Conservation (phyloP, 768 basidiomycete genomes). For the Boletus edulis region DNA sequence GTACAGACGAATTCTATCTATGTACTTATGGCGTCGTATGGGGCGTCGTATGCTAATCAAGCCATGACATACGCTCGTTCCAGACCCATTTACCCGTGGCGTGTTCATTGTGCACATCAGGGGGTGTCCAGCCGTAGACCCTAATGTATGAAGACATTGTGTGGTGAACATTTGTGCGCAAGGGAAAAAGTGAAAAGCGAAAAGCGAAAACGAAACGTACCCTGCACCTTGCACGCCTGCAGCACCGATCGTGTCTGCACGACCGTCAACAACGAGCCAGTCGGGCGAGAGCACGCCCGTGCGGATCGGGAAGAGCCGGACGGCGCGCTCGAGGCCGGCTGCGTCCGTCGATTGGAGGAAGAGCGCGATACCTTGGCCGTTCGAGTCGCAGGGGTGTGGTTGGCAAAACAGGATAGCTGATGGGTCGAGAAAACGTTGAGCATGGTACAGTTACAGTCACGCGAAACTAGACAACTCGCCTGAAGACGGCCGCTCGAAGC, state of each 20-base stretch:
- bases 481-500: slow-evolving; percentile 21
- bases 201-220: slow-evolving; percentile 38
- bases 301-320: slow-evolving; percentile 78
- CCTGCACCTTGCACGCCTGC: slow-evolving; percentile 78
- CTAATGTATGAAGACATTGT: slow-evolving; percentile 3
- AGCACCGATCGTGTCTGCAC: slow-evolving; percentile 58
- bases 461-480: slow-evolving; percentile 1
- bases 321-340: slow-evolving; percentile 61
- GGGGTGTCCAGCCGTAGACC: slow-evolving; percentile 20
- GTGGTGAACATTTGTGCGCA: not conserved
- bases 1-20: slow-evolving; percentile 27
- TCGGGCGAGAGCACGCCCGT: slow-evolving; percentile 78
- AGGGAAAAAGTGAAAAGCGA: too few species aligned
- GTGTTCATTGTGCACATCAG: slow-evolving; percentile 21
- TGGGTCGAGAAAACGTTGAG: not conserved
- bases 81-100: slow-evolving; percentile 38
- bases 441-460: not conserved
- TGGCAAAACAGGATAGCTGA: slow-evolving; percentile 60
- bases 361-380: slow-evolving; percentile 35
- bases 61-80: slow-evolving; percentile 50
- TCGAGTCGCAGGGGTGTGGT: slow-evolving; percentile 21
- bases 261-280: slow-evolving; percentile 64
- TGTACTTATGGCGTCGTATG: slow-evolving; percentile 18
- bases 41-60: slow-evolving; percentile 35
- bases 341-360: slow-evolving; percentile 61